Conservation (phyloP, 2,329 filamentous ascomycete species). For the Lachnellula subtilissima region DNA sequence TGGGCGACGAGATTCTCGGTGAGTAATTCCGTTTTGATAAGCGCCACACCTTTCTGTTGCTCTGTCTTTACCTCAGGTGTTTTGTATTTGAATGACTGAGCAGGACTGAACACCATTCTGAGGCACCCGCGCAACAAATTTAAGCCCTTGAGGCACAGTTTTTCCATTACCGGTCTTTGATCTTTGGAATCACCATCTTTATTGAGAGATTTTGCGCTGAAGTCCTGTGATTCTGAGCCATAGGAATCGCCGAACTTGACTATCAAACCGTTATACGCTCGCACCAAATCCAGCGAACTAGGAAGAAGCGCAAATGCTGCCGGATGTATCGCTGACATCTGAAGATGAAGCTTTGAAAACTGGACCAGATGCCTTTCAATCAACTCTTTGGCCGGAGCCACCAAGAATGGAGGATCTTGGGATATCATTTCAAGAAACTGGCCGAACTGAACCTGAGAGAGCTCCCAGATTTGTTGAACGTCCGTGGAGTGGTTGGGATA, state of each 20-base stretch:
- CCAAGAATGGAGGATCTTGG: constrained; percentile 49
- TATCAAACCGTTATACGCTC: constrained; percentile 81
- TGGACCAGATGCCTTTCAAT: constrained; percentile 87
- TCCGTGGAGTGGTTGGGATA: constrained; percentile 73
- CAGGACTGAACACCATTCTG: constrained; percentile 76
- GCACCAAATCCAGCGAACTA: constrained; percentile 70
- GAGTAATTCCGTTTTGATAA: constrained; percentile 70
- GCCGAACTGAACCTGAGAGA: constrained; percentile 74
- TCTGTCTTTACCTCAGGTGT: constrained; percentile 71
- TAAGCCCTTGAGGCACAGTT: constrained; percentile 76
- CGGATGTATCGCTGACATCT: constrained; percentile 75
- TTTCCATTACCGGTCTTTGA: constrained; percentile 66
- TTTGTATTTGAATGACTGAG: constrained; percentile 79
- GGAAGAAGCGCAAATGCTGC: constrained; percentile 79
- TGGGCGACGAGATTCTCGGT: constrained; percentile 71
- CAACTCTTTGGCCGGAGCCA: constrained; percentile 49
- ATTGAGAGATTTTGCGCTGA: constrained; percentile 40
- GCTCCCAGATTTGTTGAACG: constrained; percentile 73
- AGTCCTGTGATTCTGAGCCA: constrained; percentile 40
- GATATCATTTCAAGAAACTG: constrained; percentile 63
- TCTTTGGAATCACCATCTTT: constrained; percentile 43
- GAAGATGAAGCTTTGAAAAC: constrained; percentile 84
- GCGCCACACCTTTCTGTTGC: constrained; percentile 61
- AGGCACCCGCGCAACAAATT: constrained; percentile 77
- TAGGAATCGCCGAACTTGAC: constrained; percentile 72